Evolutionary conservation across 148 eudicot genomes (phyloP).

Genomic region (Rhododendron williamsianum): DNA sequence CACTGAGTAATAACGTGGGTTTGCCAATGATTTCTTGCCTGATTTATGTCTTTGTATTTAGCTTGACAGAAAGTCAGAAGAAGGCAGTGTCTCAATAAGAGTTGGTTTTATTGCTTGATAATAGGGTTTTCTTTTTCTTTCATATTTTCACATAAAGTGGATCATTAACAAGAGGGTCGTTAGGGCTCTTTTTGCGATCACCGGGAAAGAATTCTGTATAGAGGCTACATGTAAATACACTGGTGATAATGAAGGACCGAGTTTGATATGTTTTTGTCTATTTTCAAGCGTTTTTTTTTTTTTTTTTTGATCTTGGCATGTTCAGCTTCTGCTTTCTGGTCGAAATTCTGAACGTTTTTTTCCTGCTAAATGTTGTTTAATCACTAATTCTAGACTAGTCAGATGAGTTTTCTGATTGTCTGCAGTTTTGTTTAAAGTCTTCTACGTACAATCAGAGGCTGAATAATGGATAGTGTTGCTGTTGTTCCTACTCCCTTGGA

Average conservation of each 20-base stretch:
- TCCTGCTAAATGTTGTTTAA: not conserved
- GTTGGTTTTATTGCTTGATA: not conserved
- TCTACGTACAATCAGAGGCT: not conserved
- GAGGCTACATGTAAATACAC: conserved; percentile 1
- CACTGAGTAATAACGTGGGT: not conserved
- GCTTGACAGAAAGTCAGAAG: conserved; percentile 5
- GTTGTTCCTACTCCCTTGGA: not conserved
- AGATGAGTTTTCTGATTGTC: not conserved
- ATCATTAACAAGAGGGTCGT: not conserved
- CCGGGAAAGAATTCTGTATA: conserved; percentile 1
- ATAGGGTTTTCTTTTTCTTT: not conserved
- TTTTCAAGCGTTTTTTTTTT: not conserved
- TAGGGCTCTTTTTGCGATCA: not conserved
- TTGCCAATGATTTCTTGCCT: not conserved
- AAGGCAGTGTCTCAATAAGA: not conserved
- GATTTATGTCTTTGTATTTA: not conserved
- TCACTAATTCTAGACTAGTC: not conserved
- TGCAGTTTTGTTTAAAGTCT: not conserved
- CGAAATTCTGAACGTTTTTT: not conserved
- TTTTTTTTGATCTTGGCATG: not conserved
- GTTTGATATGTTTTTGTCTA: not conserved
- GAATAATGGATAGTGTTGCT: not conserved
- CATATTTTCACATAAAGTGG: not conserved
- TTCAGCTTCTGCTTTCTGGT: conserved; percentile 2
- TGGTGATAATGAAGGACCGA: not conserved